These are phyloP conservation scores for Fusarium pininemorale DNA, from an alignment of 2,329 filamentous ascomycete genomes.

Conservation along the genomic window DNA sequence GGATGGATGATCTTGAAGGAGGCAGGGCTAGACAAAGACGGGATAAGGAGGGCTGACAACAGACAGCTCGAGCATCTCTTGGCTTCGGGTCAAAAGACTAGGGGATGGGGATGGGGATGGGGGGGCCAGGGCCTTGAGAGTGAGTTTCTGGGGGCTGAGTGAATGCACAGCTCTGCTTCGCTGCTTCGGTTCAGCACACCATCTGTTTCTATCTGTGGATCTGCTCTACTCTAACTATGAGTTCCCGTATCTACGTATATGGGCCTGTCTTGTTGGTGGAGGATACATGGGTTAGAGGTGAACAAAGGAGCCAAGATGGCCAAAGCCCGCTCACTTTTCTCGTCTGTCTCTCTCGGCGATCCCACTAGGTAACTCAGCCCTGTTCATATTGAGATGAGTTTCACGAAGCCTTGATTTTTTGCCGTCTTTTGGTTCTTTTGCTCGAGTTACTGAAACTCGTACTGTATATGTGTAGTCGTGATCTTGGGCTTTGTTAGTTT, in stretches of 20 bases:
- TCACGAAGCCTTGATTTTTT: background rate
- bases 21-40: constrained; percentile 26
- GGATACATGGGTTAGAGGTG: constrained; percentile 18
- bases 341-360: background rate
- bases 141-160: constrained; percentile 30
- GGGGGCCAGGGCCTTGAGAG: background rate
- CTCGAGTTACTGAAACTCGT: background rate
- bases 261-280: constrained; percentile 6
- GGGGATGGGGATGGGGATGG: background rate
- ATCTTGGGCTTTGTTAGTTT: background rate
- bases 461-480: background rate
- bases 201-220: constrained; percentile 10
- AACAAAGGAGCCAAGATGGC: constrained; percentile 26
- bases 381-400: background rate
- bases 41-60: constrained; percentile 25
- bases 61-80: background rate
- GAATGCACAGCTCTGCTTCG: background rate
- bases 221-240: background rate
- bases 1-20: background rate
- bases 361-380: constrained; percentile 4
- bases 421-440: background rate
- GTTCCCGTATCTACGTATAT: constrained; percentile 9
- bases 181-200: constrained; percentile 5
- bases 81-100: background rate
- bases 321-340: background rate